Percentiles rank a stretch among this genome's conserved stretches.
These are phyloP conservation scores for Vitis hybrid DNA, from an alignment of 177 flowering plant genomes.

Conservation along the genomic window DNA sequence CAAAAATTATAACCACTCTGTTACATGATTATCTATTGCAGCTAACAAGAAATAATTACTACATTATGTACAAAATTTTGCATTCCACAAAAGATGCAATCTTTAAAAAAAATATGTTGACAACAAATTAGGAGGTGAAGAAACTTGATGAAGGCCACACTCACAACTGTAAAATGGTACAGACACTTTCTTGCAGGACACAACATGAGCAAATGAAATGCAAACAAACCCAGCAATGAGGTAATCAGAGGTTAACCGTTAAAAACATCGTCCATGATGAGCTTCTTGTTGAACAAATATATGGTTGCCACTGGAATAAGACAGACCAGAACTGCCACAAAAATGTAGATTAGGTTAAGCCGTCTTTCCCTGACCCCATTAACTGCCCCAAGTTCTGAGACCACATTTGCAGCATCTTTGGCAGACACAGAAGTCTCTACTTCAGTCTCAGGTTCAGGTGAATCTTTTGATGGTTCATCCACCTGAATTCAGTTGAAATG, in stretches of 20 bases:
- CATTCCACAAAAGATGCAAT: too few species aligned
- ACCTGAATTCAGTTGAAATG: conserved; percentile 5
- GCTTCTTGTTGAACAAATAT: conserved; percentile 13
- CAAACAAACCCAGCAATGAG: too few species aligned
- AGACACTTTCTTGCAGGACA: too few species aligned
- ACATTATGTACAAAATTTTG: too few species aligned
- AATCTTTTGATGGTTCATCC: conserved; percentile 16
- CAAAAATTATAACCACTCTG: too few species aligned
- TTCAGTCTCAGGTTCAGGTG: background rate
- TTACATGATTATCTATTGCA: too few species aligned
- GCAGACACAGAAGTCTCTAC: background rate
- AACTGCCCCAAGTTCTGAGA: background rate
- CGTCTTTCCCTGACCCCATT: background rate
- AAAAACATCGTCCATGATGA: background rate
- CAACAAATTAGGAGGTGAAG: too few species aligned
- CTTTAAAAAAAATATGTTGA: too few species aligned
- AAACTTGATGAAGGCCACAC: too few species aligned
- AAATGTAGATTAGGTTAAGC: background rate
- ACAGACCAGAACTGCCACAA: conserved; percentile 4
- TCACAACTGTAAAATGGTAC: too few species aligned
- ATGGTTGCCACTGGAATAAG: conserved; percentile 3
- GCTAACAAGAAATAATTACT: too few species aligned
- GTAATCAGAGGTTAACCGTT: background rate
- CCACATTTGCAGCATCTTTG: background rate
- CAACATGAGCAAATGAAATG: too few species aligned